Evolutionary conservation across 352 stramenopile genomes (phyloP), one percentile per base, ranked within the genome.

Genomic region (Phytophthora pisi): DNA sequence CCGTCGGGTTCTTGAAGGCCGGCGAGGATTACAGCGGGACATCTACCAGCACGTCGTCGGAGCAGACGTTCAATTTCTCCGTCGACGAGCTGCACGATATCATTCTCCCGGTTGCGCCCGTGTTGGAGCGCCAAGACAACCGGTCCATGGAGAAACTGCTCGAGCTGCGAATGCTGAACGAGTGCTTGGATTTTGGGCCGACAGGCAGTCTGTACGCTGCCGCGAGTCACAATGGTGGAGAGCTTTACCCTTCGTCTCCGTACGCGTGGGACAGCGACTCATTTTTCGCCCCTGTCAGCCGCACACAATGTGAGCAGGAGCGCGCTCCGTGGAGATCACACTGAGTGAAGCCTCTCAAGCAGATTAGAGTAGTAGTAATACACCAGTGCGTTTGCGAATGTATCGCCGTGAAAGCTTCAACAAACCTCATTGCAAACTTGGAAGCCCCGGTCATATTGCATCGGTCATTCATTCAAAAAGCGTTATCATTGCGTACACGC

Each of bases 1-100:
- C 70, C 3, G 28, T 70, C 16, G 67, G 66, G n/a, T 77, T 78
- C 42, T 51, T 68, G 31, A 76, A 74, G 46, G 40, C 38, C 6
- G 51, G 31, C 13, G 55, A 67, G 5, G 53, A 61, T 4, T 51
- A n/a, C n/a, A 61, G 47, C n/a, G 57, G 28, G 10, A 75, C 70
- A 5, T 61, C 62, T 34, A 74, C 70, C 4, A 75, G 61, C 24
- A 30, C 58, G 10, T 71, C 74, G n/a, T 66, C 50, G 26, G 72
- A 79, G 20, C 64, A 71, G 51, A 13, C 53, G 0, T 70, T 77
- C 11, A 76, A 66, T 28, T 77, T 77, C 11, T 67, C 51, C 2
- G 60, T 68, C 11, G 74, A 81, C 24, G 70, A 77, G 34, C 70
- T 79, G 51, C 57, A 70, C 31, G 70, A 81, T n/a, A 66, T 79